Percentiles rank a stretch among this genome's conserved stretches.
phyloP scores from a whole-genome alignment of 371 early-diverging fungal species.

The Rhizopus arrhizus region DNA sequence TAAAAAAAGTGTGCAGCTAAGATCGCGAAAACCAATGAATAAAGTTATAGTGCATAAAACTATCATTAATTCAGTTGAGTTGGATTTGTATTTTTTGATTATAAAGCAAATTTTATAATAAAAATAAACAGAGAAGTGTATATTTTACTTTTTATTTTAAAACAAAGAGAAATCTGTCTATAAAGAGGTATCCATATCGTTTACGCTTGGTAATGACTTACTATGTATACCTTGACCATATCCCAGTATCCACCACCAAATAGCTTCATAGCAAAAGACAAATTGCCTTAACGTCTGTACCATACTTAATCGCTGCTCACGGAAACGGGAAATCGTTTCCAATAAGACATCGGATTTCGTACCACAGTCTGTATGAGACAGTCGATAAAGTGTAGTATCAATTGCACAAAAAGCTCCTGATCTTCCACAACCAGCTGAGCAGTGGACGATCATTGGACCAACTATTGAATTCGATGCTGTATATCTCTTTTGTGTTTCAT shows the following conservation, averaged over 20 bases:
- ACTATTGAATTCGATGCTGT: neutral
- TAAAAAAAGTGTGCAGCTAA: no score
- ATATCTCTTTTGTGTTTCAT: constrained; percentile 41
- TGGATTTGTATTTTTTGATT: no score
- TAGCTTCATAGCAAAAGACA: constrained; percentile 89
- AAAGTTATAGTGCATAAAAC: no score
- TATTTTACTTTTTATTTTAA: no score
- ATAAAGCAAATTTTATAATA: no score
- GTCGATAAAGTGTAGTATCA: constrained; percentile 62
- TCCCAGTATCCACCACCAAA: constrained; percentile 60
- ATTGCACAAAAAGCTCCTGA: constrained; percentile 92
- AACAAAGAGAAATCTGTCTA: constrained; percentile 5
- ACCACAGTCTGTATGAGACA: constrained; percentile 14
- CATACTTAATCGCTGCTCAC: constrained; percentile 83
- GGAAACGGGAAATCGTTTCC: constrained; percentile 65
- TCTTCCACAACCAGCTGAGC: constrained; percentile 96
- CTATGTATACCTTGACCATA: constrained; percentile 6
- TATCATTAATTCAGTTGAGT: no score
- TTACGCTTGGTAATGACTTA: neutral
- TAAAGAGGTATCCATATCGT: constrained; percentile 19
- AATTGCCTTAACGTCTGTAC: constrained; percentile 90
- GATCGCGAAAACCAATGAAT: no score
- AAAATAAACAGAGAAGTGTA: no score
- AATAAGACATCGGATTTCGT: constrained; percentile 57
- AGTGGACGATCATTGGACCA: constrained; percentile 91